Evolutionary conservation across 352 stramenopile genomes (phyloP).

Genomic region (Stephanocyclus meneghinianus): DNA sequence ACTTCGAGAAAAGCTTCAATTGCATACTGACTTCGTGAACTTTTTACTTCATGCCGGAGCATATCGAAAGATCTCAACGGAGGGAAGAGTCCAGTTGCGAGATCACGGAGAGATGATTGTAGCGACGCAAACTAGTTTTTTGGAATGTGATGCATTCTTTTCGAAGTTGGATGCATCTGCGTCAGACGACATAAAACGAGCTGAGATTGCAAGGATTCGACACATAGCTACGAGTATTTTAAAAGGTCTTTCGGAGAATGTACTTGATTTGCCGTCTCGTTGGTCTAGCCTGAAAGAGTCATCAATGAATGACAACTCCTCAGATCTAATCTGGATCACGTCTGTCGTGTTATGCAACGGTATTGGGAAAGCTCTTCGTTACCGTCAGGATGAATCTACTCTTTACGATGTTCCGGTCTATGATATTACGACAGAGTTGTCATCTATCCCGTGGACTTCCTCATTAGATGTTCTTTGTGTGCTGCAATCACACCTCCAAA

Average conservation of each 20-base stretch:
- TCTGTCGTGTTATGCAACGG: slow-evolving; percentile 30
- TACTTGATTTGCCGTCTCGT: slow-evolving; percentile 16
- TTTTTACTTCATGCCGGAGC: slow-evolving; percentile 40
- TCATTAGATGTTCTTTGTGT: slow-evolving; percentile 27
- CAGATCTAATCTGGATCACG: slow-evolving; percentile 22
- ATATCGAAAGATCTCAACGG: slow-evolving; percentile 27
- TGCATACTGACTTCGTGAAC: slow-evolving; percentile 41
- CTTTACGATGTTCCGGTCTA: slow-evolving; percentile 46
- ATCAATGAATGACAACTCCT: background rate
- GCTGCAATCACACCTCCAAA: slow-evolving; percentile 20
- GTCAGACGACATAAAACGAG: slow-evolving; percentile 10
- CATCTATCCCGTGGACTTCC: slow-evolving; percentile 33
- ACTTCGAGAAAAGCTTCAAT: slow-evolving; percentile 29
- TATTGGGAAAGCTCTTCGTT: slow-evolving; percentile 35
- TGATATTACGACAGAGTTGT: slow-evolving; percentile 3
- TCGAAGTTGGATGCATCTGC: slow-evolving; percentile 16
- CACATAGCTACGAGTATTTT: slow-evolving; percentile 16
- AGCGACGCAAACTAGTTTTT: slow-evolving; percentile 19
- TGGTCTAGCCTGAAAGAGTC: slow-evolving; percentile 37
- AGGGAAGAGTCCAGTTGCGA: slow-evolving; percentile 26
- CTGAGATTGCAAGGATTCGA: slow-evolving; percentile 12
- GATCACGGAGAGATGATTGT: slow-evolving; percentile 50
- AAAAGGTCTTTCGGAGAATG: slow-evolving; percentile 26
- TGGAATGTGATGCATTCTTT: slow-evolving; percentile 27
- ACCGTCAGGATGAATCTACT: slow-evolving; percentile 34